Evolutionary conservation across 2,329 filamentous ascomycete species (phyloP), one percentile per base, ranked within the genome.

Genomic region (Didymella exigua): DNA sequence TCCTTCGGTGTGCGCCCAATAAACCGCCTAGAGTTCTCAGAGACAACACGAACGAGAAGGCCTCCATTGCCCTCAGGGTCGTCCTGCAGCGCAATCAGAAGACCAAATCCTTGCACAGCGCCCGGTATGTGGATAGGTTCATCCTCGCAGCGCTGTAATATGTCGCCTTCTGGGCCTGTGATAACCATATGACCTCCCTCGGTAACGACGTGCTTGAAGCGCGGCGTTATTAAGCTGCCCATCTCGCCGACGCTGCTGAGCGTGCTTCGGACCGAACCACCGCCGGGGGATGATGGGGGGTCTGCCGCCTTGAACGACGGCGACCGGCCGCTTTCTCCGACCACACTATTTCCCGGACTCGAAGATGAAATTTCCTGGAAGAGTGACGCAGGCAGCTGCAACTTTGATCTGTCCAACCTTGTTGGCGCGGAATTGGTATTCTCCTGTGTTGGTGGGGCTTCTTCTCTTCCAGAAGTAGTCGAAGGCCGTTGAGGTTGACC

Each of bases 81-180:
- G 70, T 93, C 89, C 49, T 87, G 84, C 18, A 96, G 74, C 0
- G 88, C 91, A 27, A 96, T 67, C 21, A 96, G 78, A 4, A 90
- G 80, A 1, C 92, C 92, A 63, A 96, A 96, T 1, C 84, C 82
- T 71, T 96, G 92, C 0, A 93, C 77, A 1, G 90, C 89, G 29
- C 91, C 91, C 0, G 92, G 92, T 1, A 91, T 88, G 61, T 93
- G 91, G 23, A 96, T 96, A 0, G 92, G 91, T 67, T 96, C 92
- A 67, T 96, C 92, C 73, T 96, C 92, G 68, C 92, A 96, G 47
- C 86, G 84, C 69, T 96, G 89, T 38, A 95, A 77, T 0, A 82
- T 84, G 2, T 86, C 82, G 2, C 86, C 88, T 48, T 91, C 86
- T 50, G 89, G 83, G 5, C 91, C 91, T 0, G 90, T 95, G 49